These are phyloP conservation scores for Dichotomopilus funicola DNA, from an alignment of 2,329 filamentous ascomycete species.

Conservation along the genomic window DNA sequence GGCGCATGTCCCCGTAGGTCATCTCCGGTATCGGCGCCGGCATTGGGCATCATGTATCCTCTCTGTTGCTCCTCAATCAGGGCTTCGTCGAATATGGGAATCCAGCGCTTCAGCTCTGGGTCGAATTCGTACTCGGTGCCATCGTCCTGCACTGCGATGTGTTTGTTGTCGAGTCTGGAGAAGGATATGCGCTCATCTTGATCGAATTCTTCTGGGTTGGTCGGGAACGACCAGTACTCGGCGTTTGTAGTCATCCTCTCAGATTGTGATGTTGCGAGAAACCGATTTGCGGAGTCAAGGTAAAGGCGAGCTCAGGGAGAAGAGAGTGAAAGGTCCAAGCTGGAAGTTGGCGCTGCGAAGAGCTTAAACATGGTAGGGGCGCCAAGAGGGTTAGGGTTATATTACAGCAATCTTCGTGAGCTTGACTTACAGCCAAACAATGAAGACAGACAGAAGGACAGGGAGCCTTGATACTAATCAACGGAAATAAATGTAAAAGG, in stretches of 20 bases:
- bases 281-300: neutral
- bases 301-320: neutral
- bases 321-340: neutral
- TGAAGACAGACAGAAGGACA: neutral
- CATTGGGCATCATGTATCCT: slow-evolving; percentile 20
- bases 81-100: slow-evolving; percentile 43
- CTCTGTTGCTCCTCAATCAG: slow-evolving; percentile 27
- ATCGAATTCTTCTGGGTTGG: slow-evolving; percentile 62
- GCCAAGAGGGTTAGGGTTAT: neutral
- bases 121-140: slow-evolving; percentile 83
- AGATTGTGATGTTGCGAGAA: neutral
- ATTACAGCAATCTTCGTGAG: neutral
- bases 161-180: slow-evolving; percentile 75
- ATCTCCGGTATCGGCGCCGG: slow-evolving; percentile 5
- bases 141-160: slow-evolving; percentile 76
- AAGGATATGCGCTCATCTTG: slow-evolving; percentile 77
- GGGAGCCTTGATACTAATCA: neutral
- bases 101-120: slow-evolving; percentile 64
- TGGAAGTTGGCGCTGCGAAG: slow-evolving; percentile 1
- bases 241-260: slow-evolving; percentile 19
- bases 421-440: neutral
- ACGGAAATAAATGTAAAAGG: neutral
- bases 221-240: slow-evolving; percentile 44
- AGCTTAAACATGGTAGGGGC: neutral
- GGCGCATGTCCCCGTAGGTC: slow-evolving; percentile 20